Conservation (phyloP, 2,329 filamentous ascomycete genomes). For the Ceratocystis harringtonii region DNA sequence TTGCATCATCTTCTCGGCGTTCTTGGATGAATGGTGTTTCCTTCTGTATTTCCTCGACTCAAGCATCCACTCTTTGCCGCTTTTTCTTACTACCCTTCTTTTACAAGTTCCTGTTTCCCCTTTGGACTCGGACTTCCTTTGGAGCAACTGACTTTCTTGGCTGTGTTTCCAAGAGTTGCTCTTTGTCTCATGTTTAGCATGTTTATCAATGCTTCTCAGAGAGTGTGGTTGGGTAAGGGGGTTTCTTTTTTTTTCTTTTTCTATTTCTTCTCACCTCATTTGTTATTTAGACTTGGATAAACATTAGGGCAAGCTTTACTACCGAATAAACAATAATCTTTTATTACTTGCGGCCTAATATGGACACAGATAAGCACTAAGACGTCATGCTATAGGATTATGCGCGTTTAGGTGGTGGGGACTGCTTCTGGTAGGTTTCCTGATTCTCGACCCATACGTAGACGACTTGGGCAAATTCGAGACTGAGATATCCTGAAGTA, state of each 20-base stretch:
- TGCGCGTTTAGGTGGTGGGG: background rate
- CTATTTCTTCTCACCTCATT: background rate
- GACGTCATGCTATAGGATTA: background rate
- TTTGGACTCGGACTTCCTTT: background rate
- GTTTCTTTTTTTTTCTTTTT: background rate
- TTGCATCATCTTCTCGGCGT: background rate
- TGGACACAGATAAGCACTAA: background rate
- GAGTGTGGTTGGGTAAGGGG: background rate
- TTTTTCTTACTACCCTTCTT: background rate
- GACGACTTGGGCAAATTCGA: too few relatives aligned
- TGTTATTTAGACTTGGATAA: constrained; percentile 5
- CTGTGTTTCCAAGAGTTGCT: background rate
- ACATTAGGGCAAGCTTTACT: constrained; percentile 6
- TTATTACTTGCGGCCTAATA: background rate
- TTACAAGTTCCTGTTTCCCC: background rate
- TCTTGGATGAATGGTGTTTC: background rate
- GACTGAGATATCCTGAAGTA: too few relatives aligned
- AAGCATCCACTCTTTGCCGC: background rate
- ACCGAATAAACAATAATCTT: constrained; percentile 1
- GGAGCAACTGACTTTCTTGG: background rate
- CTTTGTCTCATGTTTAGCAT: constrained; percentile 2
- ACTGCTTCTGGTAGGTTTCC: too few relatives aligned
- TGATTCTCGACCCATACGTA: too few relatives aligned
- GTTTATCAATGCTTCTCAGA: background rate
- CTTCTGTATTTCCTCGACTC: background rate